Conservation (phyloP, 441 rosid genomes). For the Hura crepitans region DNA sequence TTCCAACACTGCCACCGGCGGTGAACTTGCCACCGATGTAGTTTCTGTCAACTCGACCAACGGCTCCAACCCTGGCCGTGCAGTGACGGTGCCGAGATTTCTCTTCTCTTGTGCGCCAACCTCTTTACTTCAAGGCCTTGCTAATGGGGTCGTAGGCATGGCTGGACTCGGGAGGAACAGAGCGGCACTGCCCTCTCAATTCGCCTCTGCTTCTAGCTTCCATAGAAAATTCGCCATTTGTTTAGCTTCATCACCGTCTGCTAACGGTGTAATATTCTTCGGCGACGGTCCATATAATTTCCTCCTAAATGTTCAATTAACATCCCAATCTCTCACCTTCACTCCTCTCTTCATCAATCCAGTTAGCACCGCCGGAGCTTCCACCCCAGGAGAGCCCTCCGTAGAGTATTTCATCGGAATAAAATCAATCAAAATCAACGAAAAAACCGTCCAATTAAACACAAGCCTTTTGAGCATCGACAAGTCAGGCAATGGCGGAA, state of each 20-base stretch:
- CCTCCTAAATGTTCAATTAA: constrained; percentile 40
- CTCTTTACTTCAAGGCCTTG: constrained; percentile 44
- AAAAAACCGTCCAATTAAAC: constrained; percentile 40
- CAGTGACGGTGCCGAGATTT: constrained; percentile 30
- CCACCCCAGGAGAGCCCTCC: constrained; percentile 44
- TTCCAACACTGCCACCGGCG: constrained; percentile 37
- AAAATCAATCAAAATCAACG: constrained; percentile 34
- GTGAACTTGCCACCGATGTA: constrained; percentile 51
- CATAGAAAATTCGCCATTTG: constrained; percentile 51
- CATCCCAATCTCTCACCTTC: constrained; percentile 34
- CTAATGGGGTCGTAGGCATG: constrained; percentile 48
- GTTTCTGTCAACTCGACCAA: constrained; percentile 49
- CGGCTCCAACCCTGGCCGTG: constrained; percentile 47
- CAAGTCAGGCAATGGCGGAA: constrained; percentile 51
- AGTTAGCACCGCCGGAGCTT: constrained; percentile 52
- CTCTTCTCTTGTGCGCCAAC: constrained; percentile 44
- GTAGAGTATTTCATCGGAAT: constrained; percentile 63
- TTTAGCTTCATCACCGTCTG: constrained; percentile 30
- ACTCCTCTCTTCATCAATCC: constrained; percentile 65
- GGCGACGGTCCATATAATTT: constrained; percentile 57
- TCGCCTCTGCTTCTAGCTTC: constrained; percentile 51
- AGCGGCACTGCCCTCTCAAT: constrained; percentile 46
- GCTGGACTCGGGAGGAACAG: constrained; percentile 54
- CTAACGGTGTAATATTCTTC: constrained; percentile 46
- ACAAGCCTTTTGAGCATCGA: constrained; percentile 38